These are phyloP conservation scores for Nigrospora oryzae DNA, from an alignment of 2,329 filamentous ascomycete species.

Conservation along the genomic window DNA sequence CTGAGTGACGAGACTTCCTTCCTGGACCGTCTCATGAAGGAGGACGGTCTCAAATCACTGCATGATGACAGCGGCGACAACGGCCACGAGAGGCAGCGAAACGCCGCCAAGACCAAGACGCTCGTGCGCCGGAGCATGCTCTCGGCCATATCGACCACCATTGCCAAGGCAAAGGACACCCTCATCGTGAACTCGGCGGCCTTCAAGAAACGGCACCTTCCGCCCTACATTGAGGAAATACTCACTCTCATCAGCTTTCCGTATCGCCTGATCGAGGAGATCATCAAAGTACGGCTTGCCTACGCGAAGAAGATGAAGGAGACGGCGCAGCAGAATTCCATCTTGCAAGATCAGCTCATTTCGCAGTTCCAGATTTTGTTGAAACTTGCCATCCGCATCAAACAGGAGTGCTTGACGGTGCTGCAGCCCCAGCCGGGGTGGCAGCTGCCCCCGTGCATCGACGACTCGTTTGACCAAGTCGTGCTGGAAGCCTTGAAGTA, in stretches of 20 bases:
- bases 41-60: slow-evolving; percentile 86
- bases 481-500: slow-evolving; percentile 91
- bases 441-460: slow-evolving; percentile 92
- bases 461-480: slow-evolving; percentile 89
- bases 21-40: slow-evolving; percentile 88
- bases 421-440: slow-evolving; percentile 84
- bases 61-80: slow-evolving; percentile 69
- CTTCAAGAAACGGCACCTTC: slow-evolving; percentile 83
- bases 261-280: slow-evolving; percentile 89
- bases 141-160: slow-evolving; percentile 72
- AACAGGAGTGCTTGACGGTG: slow-evolving; percentile 76
- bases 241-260: slow-evolving; percentile 96
- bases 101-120: slow-evolving; percentile 28
- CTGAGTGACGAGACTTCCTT: slow-evolving; percentile 88
- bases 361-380: slow-evolving; percentile 90
- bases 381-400: slow-evolving; percentile 86
- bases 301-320: slow-evolving; percentile 96
- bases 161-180: slow-evolving; percentile 87
- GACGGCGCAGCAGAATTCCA: slow-evolving; percentile 78
- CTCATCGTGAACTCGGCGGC: slow-evolving; percentile 77
- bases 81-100: slow-evolving; percentile 18
- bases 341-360: slow-evolving; percentile 98
- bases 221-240: slow-evolving; percentile 93
- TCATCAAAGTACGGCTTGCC: slow-evolving; percentile 82
- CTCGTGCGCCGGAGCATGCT: slow-evolving; percentile 64